Base-by-base conservation (phyloP, 805 yeast species). In the Wickerhamiella azymoides region DNA sequence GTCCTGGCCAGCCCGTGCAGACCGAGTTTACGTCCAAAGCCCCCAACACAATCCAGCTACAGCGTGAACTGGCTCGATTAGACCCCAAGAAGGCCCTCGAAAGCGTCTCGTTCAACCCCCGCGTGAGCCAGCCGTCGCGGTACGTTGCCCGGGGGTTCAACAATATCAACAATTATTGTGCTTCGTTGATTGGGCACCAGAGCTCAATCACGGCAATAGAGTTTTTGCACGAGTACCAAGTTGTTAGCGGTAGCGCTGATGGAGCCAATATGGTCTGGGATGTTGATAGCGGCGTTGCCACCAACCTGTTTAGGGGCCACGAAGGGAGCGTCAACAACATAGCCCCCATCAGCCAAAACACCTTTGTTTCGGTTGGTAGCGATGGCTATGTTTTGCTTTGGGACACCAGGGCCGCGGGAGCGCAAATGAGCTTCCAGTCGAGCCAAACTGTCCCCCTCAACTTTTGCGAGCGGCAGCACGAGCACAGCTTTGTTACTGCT, bases 251-350 rank as follows among this genome's bases (percentile, higher is more conserved):
- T 19, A 39, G 49, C 1, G 49, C 47, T 16, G 55, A 52, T 16
- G 33, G 43, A n/a, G 30, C 27, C n/a, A 38, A 46, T 10, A 27
- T 40, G n/a, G 40, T 86, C 42, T 89, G 97, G 97, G 97, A 89
- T 62, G 68, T 89, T 43, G 74, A 85, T 6, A 79, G 88, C 7
- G 84, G 93, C 54, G 94, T 84, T 61, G 82, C 93, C 3, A 93
- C 88, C 2, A 69, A 95, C 49, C 95, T 85, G 58, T 85, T 85
- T 59, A 84, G 84, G 55, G 96, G 96, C 0, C 96, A 88, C 59
- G 89, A 82, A 51, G 89, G 86, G 59, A 95, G 94, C 16, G 95
- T 88, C 3, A 84, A 84, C 0, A 81, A 94, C 58, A 93, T 84
- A 16, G 96, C 95, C 2, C 65, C 85, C 60, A 84, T 86, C 56